Percentiles rank a stretch among this genome's conserved stretches.
Evolutionary conservation across 2,329 filamentous ascomycete genomes (phyloP).

Genomic region (Ophiostoma sp.): DNA sequence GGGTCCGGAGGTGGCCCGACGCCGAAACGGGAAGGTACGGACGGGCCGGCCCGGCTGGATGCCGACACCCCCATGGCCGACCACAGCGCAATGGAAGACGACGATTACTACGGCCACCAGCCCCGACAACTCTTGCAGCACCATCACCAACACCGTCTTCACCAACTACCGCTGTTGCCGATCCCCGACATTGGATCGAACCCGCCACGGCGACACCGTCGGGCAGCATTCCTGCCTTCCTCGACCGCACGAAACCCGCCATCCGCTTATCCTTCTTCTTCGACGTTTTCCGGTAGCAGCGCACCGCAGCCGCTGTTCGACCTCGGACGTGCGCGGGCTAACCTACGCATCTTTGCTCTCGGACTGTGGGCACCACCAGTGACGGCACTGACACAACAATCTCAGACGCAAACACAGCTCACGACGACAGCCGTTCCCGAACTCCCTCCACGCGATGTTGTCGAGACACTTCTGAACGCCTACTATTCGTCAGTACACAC

Average conservation of each 20-base stretch:
- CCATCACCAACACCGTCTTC: not conserved
- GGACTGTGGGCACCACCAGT: constrained; percentile 76
- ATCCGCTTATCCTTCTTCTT: not conserved
- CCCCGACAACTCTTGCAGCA: not conserved
- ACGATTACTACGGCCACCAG: not conserved
- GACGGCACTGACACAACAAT: not conserved
- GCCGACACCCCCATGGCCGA: not conserved
- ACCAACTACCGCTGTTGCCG: constrained; percentile 32
- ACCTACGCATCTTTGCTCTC: constrained; percentile 70
- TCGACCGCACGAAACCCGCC: not conserved
- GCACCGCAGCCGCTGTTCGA: constrained; percentile 59
- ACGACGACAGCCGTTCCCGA: constrained; percentile 50
- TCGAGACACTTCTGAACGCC: constrained; percentile 70
- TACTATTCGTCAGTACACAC: constrained; percentile 78
- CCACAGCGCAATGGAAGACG: not conserved
- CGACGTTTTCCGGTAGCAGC: not conserved
- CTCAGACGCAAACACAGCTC: constrained; percentile 28
- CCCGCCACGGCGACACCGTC: constrained; percentile 61
- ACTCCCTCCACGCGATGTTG: constrained; percentile 68
- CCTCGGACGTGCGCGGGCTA: constrained; percentile 68
- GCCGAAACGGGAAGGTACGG: constrained; percentile 29
- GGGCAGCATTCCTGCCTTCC: not conserved
- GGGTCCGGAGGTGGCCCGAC: constrained; percentile 5
- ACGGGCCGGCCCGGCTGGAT: not conserved
- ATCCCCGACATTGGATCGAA: constrained; percentile 66